Evolutionary conservation across 441 rosid genomes (phyloP).

Genomic region (Flueggea neowawraea): DNA sequence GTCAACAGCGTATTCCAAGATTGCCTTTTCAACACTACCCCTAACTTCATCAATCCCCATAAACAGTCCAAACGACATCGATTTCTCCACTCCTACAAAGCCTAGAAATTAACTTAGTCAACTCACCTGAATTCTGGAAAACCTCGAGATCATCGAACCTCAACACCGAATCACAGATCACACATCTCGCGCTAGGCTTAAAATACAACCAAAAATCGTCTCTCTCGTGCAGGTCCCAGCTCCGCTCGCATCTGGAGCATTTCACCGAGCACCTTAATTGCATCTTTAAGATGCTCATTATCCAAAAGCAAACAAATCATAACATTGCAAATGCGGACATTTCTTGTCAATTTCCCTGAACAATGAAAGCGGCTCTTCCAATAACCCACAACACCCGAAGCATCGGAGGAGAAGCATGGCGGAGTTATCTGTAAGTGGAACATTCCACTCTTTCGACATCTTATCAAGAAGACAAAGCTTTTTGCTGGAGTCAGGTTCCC

Average conservation of each 20-base stretch:
- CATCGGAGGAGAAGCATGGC: constrained; percentile 41
- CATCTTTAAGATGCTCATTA: constrained; percentile 37
- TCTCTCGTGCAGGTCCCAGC: constrained; percentile 42
- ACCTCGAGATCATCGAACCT: constrained; percentile 38
- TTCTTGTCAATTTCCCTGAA: constrained; percentile 40
- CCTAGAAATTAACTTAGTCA: constrained; percentile 39
- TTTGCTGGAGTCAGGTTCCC: constrained; percentile 24
- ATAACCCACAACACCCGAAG: constrained; percentile 48
- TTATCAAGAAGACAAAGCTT: constrained; percentile 41
- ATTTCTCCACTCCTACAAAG: constrained; percentile 37
- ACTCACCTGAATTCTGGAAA: constrained; percentile 40
- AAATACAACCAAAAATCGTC: constrained; percentile 38
- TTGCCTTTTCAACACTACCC: constrained; percentile 37
- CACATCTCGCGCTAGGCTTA: constrained; percentile 22
- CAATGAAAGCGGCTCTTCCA: constrained; percentile 36
- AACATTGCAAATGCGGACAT: constrained; percentile 32
- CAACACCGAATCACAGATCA: constrained; percentile 31
- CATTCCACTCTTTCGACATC: constrained; percentile 38
- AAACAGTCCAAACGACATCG: constrained; percentile 48
- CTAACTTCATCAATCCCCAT: constrained; percentile 37
- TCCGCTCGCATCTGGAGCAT: constrained; percentile 43
- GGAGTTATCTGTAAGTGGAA: constrained; percentile 43
- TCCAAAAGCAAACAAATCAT: constrained; percentile 27
- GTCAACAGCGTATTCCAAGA: constrained; percentile 62
- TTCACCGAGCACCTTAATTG: constrained; percentile 77